Evolutionary conservation across 148 eudicot genomes (phyloP).

Genomic region (Arbutus unedo): DNA sequence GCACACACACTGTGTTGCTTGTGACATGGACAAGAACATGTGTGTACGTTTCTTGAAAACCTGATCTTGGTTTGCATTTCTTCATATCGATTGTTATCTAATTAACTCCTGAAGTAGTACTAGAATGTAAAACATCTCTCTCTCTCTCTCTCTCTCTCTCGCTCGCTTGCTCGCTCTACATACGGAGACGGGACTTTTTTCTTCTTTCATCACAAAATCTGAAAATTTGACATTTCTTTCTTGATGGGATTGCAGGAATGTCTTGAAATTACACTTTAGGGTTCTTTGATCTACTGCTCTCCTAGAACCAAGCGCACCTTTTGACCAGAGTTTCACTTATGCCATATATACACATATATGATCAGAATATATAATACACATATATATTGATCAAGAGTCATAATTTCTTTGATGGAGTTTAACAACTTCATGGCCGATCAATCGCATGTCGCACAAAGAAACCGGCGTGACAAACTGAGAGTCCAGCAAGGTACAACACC

Average conservation of each 20-base stretch:
- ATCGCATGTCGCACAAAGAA: constrained; percentile 38
- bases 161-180: too few species aligned
- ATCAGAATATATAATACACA: too few species aligned
- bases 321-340: neutral
- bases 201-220: too few species aligned
- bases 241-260: neutral
- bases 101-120: neutral
- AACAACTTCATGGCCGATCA: constrained; percentile 29
- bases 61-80: neutral
- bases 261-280: too few species aligned
- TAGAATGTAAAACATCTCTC: neutral
- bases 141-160: neutral
- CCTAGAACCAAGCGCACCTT: neutral
- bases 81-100: neutral
- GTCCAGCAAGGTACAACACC: constrained; percentile 26
- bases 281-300: neutral
- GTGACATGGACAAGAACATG: neutral
- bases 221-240: too few species aligned
- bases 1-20: constrained; percentile 1
- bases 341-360: neutral
- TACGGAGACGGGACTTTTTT: too few species aligned
- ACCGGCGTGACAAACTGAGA: constrained; percentile 41
- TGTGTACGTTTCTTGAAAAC: neutral
- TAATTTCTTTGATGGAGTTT: constrained; percentile 29
- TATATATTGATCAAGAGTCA: neutral